Percentiles rank a stretch among this genome's conserved stretches.
Evolutionary conservation across 441 rosid genomes (phyloP).

Genomic region (Populus tomentosa): DNA sequence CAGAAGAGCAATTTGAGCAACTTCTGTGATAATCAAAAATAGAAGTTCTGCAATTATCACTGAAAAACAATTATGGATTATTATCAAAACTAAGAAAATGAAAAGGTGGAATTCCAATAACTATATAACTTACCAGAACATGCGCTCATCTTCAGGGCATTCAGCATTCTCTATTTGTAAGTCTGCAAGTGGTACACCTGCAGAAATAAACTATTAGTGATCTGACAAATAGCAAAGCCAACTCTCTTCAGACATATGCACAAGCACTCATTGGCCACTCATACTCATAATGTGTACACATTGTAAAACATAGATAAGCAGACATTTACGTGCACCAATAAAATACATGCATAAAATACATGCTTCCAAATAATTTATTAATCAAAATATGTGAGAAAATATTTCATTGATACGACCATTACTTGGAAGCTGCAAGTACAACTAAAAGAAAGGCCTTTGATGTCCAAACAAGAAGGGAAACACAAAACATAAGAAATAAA

Average conservation of each 20-base stretch:
- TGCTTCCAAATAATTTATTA: background rate
- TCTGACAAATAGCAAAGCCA: background rate
- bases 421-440: background rate
- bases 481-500: background rate
- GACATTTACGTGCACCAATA: background rate
- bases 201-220: constrained; percentile 4
- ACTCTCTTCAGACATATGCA: background rate
- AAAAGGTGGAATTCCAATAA: background rate
- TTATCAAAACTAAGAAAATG: background rate
- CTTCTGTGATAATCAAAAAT: constrained; percentile 75
- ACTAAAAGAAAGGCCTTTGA: background rate
- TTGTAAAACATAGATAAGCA: background rate
- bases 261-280: background rate
- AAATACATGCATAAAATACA: background rate
- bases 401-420: background rate
- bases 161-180: constrained; percentile 27
- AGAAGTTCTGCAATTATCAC: constrained; percentile 68
- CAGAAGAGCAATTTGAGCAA: constrained; percentile 60
- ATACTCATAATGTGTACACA: background rate
- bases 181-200: constrained; percentile 37
- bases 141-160: constrained; percentile 35
- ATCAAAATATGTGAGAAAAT: background rate
- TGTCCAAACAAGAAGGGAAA: background rate
- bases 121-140: constrained; percentile 36
- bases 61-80: constrained; percentile 23